Evolutionary conservation across 192 early-diverging fungal species (phyloP).

Genomic region (Backusella luteola): DNA sequence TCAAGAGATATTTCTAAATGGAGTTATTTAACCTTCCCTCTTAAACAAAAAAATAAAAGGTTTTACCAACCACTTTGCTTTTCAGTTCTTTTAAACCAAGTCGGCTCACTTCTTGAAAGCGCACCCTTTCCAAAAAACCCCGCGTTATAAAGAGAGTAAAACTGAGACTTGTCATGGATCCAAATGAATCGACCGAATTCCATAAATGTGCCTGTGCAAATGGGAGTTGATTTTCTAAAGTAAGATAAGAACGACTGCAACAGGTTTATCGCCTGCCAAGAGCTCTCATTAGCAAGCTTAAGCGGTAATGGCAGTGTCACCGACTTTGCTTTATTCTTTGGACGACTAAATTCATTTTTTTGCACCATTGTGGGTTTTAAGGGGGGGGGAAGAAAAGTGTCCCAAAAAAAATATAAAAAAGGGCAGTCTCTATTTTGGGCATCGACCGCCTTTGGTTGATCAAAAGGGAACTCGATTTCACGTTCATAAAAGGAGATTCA

Average conservation of each 20-base stretch:
- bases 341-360: not conserved
- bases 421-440: not conserved
- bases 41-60: not conserved
- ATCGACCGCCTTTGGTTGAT: not conserved
- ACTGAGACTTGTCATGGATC: conserved; percentile 5
- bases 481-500: not conserved
- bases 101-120: conserved; percentile 77
- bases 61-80: not conserved
- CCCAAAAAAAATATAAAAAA: not conserved
- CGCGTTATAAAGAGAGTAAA: conserved; percentile 47
- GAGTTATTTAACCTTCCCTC: not conserved
- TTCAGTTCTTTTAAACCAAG: conserved; percentile 52
- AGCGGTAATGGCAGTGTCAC: not conserved
- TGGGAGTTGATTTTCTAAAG: not conserved
- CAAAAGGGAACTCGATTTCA: not conserved
- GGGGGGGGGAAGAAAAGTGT: not conserved
- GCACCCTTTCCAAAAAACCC: conserved; percentile 43
- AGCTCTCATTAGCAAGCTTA: not conserved
- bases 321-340: not conserved
- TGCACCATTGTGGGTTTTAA: not conserved
- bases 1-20: conserved; percentile 30
- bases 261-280: not conserved
- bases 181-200: conserved; percentile 27
- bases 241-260: not conserved
- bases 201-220: conserved; percentile 12